These are phyloP conservation scores for Blastobotrys attinorum DNA, from an alignment of 805 yeast species.

Conservation along the genomic window DNA sequence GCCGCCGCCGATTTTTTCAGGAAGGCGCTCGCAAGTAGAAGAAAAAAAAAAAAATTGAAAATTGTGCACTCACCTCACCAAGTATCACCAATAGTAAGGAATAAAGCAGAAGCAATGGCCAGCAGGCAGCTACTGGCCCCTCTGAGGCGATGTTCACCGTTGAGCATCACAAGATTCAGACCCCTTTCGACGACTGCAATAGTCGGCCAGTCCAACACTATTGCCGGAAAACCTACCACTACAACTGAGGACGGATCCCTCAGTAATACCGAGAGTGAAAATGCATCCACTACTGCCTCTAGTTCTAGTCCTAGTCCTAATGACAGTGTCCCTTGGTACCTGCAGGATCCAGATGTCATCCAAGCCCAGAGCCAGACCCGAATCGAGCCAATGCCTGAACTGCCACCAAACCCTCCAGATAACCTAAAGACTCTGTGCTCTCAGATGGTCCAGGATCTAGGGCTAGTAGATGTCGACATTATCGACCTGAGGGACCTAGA, in stretches of 20 bases:
- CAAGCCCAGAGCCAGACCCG: constrained; percentile 5
- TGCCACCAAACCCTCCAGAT: constrained; percentile 55
- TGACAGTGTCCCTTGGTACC: constrained; percentile 16
- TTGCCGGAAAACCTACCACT: neutral
- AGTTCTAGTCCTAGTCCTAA: neutral
- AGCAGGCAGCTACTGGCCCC: neutral
- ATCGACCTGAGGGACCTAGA: constrained; percentile 51
- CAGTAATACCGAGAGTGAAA: neutral
- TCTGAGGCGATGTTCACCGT: neutral
- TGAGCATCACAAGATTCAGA: no score
- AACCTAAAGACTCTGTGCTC: constrained; percentile 39
- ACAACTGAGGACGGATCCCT: neutral
- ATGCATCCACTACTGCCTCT: neutral
- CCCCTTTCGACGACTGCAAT: no score
- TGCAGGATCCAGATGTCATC: constrained; percentile 13
- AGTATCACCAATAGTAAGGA: no score
- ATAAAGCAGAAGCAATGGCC: no score
- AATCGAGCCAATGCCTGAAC: constrained; percentile 37
- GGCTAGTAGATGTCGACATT: constrained; percentile 52
- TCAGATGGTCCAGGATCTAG: constrained; percentile 50
- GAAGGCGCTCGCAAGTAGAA: no score
- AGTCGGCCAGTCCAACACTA: neutral
- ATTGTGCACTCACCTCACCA: no score
- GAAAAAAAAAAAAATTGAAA: no score
- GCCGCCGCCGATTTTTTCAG: no score